Base-by-base conservation (phyloP, 306 rosid species). In the Cucumis cinereus region DNA sequence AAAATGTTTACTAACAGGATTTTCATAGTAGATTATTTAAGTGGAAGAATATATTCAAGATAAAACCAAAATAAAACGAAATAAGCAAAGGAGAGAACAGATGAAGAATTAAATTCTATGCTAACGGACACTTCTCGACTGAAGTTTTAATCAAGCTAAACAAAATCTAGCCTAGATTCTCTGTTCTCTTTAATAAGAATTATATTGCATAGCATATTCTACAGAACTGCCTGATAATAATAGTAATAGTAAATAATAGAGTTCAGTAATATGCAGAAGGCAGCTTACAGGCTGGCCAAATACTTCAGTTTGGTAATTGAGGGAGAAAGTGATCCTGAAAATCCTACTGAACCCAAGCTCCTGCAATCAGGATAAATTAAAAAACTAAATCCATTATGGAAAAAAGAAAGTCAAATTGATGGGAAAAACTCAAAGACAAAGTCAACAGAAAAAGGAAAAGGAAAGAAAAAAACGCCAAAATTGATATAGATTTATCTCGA, bases 201-300 rank as follows among this genome's bases (percentile, higher is more conserved):
- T 30, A 4, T 30, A 30, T 30, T 30, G 0, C 35, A 30, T 52
- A 49, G 70, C 33, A 24, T 60, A 45, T 40, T 72, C 60, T 19
- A 14, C 62, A 43, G 9, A n/a, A 20, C 43, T 60, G 76, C 54
- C 63, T 20, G 80, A 35, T 49, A 56, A 30, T 40, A 78, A 30
- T 16, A 61, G 30, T 14, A 13, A 10, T 47, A 13, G 12, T 59
- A 67, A 26, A 13, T 59, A 67, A 28, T 66, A 73, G 30, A 40
- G 50, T 56, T 23, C 57, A 70, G 79, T 10, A 60, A 60, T 36
- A 17, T 16, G 35, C 33, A 36, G 78, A 28, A 56, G 78, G 22
- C 41, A 49, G 84, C 97, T 91, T 86, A 94, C 98, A 94, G 77
- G 92, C 74, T 86, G 81, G 86, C 85, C 89, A 94, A 82, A 82